Base-by-base conservation (phyloP, 805 yeast genomes). In the Candida ovalis region DNA sequence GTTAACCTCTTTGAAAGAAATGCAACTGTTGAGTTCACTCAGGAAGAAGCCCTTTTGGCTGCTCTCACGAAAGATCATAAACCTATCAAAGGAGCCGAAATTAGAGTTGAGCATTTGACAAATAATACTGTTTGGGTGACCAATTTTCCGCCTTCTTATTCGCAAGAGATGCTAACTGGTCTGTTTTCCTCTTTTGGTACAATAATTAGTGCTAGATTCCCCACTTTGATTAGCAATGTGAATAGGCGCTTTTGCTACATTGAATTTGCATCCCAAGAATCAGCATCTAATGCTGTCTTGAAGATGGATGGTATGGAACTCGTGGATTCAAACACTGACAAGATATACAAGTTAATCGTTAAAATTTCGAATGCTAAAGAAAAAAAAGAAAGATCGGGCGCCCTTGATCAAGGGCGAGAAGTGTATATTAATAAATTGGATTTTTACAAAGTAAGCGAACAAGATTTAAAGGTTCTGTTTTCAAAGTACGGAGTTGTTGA, bases 231-330 rank as follows among this genome's bases (percentile, higher is more conserved):
- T 40, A 73, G 67, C 42, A 78, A 78, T 55, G 61, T 78, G 4
- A 74, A 75, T 27, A 72, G 94, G 48, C 63, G 95, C 27, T 88
- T 88, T 59, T 86, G 92, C 52, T 88, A 88, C 58, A 72, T 86
- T 15, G 94, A 86, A 56, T 82, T 67, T 53, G 46, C 64, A 0
- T 59, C 69, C 4, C 46, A 75, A 0, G 68, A 70, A n/a, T 67
- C 65, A 17, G 85, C 87, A 0, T 42, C 59, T 0, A 44, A 53
- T 0, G 84, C 86, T 0, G 67, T 77, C 1, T 50, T 50, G 0
- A 48, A 51, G 1, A 63, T 80, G 10, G 60, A 84, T 58, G 78
- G 73, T 0, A 63, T 56, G 36, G 58, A 52, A 0, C 32, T 75
- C 1, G 62, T 63, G 1, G 76, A 70, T 4, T 3, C 3, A 1